A percentile compares a stretch with the other conserved stretches of the same genome.
Conservation (phyloP, 306 rosid genomes). For the Vigna trinervia region DNA sequence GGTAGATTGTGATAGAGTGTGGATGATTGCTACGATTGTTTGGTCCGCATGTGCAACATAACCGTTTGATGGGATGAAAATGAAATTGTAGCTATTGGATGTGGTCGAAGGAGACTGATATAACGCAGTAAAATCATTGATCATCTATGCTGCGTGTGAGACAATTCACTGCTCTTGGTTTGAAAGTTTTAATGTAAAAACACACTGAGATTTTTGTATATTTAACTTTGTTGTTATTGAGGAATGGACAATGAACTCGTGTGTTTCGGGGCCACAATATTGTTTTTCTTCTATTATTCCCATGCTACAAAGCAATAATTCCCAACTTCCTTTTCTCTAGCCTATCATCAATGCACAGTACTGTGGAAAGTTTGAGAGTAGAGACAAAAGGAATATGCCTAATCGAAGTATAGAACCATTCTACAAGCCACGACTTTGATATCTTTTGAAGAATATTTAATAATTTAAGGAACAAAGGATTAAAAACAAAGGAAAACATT, state of each 20-base stretch:
- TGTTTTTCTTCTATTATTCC: not conserved
- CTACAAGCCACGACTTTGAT: not conserved
- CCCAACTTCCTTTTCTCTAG: not conserved
- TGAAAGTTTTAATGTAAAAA: not conserved
- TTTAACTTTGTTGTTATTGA: constrained; percentile 14
- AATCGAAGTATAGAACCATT: not conserved
- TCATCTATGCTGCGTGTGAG: constrained; percentile 2
- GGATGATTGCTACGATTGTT: not conserved
- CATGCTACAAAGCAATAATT: not conserved
- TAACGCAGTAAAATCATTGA: not conserved
- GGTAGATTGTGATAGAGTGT: constrained; percentile 15
- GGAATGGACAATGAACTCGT: constrained; percentile 19
- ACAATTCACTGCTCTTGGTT: not conserved
- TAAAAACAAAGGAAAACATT: not conserved
- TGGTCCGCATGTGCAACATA: not conserved
- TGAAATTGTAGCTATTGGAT: not conserved
- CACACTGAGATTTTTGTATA: not conserved
- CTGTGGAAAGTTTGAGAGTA: not conserved
- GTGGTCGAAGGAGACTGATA: not conserved
- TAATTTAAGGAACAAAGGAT: not conserved
- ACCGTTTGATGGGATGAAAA: constrained; percentile 29
- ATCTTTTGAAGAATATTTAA: not conserved
- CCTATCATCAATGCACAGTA: not conserved
- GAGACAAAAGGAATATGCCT: not conserved
- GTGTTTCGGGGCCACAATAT: constrained; percentile 28